phyloP scores from a whole-genome alignment of 495 filamentous ascomycete genomes.

The Gamarada debralockiae region DNA sequence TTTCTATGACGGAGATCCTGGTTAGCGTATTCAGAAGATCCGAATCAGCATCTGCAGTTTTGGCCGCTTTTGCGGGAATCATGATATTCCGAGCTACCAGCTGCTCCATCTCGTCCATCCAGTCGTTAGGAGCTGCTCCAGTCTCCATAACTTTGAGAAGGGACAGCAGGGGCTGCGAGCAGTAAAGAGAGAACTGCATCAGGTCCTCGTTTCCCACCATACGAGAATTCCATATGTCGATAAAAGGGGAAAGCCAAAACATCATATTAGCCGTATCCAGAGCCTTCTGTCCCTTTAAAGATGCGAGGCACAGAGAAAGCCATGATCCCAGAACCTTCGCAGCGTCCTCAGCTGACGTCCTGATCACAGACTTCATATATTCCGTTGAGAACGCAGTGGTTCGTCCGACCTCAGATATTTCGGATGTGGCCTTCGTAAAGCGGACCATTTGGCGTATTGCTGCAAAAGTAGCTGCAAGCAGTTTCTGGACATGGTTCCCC shows the following conservation, averaged over 20 bases:
- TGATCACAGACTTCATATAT: slow-evolving; percentile 48
- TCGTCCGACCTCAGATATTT: slow-evolving; percentile 23
- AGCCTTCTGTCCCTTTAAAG: neutral
- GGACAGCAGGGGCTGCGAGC: slow-evolving; percentile 14
- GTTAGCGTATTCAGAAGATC: slow-evolving; percentile 43
- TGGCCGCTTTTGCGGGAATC: slow-evolving; percentile 53
- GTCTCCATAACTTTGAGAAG: slow-evolving; percentile 9
- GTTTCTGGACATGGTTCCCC: neutral
- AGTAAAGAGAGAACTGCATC: slow-evolving; percentile 18
- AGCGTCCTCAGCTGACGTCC: slow-evolving; percentile 41
- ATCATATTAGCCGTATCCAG: neutral
- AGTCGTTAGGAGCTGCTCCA: slow-evolving; percentile 20
- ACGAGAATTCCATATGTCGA: slow-evolving; percentile 21
- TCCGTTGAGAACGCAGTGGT: slow-evolving; percentile 40
- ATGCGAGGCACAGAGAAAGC: neutral
- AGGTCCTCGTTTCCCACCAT: slow-evolving; percentile 5
- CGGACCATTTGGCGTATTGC: slow-evolving; percentile 4
- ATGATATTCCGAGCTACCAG: slow-evolving; percentile 69
- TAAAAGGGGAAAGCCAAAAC: slow-evolving; percentile 20
- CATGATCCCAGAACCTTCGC: slow-evolving; percentile 40
- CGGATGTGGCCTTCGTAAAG: slow-evolving; percentile 24
- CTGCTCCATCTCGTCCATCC: slow-evolving; percentile 48
- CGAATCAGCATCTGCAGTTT: slow-evolving; percentile 10
- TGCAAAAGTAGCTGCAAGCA: slow-evolving; percentile 13
- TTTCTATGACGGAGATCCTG: slow-evolving; percentile 30